Evolutionary conservation across 2,329 filamentous ascomycete genomes (phyloP), one percentile per base, ranked within the genome.

Genomic region (Ciborinia camelliae): DNA sequence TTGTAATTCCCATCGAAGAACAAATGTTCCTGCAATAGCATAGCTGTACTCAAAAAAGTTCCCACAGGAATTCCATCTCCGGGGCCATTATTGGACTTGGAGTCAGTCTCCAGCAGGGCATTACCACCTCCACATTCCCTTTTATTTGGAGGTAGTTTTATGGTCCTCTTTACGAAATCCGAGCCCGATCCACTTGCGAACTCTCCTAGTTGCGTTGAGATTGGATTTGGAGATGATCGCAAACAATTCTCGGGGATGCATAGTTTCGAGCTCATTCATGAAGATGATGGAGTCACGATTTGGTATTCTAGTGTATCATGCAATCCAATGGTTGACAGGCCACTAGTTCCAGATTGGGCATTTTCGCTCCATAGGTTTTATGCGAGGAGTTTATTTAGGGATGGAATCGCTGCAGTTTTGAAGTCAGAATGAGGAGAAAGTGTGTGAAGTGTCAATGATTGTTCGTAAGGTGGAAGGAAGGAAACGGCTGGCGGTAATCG

Each of bases 201-300:
- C 2, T 39, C 23, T 23, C 52, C 23, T 6, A 69, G 65, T 35
- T 71, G 54, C 52, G 30, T 71, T 10, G 67, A 71, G 14, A 51
- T 68, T 51, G 69, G 55, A 28, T 71, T 62, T 43, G 69, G 69
- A 37, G 63, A 66, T 32, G 57, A 68, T 32, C 43, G 62, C 15
- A 66, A 48, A 28, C 32, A 28, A 3, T 69, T 70, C 59, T 60
- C 67, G 20, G 69, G 69, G 3, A 28, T 68, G 32, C 69, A 71
- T 62, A 65, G 72, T 15, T 50, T 63, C 43, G 52, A 50, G 14
- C 41, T 58, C 47, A 55, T 39, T 26, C 51, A 41, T 45, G 57
- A 39, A 50, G 32, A 5, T 26, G 57, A 51, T 28, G 63, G 9
- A 41, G 57, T 20, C 6, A 30, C 8, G 23, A 32, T 57, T 23